Percentiles rank a stretch among this genome's conserved stretches.
Conservation (phyloP, 116 monocot species). For the Zostera marina region DNA sequence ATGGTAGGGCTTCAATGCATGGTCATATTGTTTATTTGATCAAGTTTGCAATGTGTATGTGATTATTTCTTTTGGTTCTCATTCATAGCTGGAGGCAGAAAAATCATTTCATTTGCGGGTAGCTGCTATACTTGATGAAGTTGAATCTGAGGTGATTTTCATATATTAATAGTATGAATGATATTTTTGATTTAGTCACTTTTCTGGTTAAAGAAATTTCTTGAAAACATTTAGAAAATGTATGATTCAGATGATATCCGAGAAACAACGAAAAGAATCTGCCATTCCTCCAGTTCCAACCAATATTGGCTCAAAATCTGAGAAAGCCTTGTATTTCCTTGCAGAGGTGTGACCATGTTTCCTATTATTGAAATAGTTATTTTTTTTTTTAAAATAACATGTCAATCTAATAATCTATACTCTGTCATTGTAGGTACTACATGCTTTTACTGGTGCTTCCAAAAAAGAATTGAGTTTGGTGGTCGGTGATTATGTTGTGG, state of each 20-base stretch:
- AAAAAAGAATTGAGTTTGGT: constrained; percentile 71
- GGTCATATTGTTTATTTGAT: neutral
- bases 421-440: constrained; percentile 37
- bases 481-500: constrained; percentile 85
- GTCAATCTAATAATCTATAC: no score
- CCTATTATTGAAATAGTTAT: neutral
- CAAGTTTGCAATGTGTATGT: neutral
- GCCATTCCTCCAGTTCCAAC: constrained; percentile 38
- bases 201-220: neutral
- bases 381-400: neutral
- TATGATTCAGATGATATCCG: constrained; percentile 41
- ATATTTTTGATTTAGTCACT: neutral
- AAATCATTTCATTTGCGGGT: constrained; percentile 85
- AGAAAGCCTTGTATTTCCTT: constrained; percentile 68
- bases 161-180: neutral
- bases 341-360: constrained; percentile 52
- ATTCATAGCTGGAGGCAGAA: constrained; percentile 76
- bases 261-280: constrained; percentile 79
- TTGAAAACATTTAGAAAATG: neutral
- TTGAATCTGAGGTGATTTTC: constrained; percentile 76
- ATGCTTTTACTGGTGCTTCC: constrained; percentile 51
- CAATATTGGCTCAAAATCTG: constrained; percentile 24
- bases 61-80: neutral
- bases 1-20: constrained; percentile 29
- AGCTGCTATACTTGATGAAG: constrained; percentile 84